These are phyloP conservation scores for Galerina marginata DNA, from an alignment of 768 basidiomycete species.

Conservation along the genomic window DNA sequence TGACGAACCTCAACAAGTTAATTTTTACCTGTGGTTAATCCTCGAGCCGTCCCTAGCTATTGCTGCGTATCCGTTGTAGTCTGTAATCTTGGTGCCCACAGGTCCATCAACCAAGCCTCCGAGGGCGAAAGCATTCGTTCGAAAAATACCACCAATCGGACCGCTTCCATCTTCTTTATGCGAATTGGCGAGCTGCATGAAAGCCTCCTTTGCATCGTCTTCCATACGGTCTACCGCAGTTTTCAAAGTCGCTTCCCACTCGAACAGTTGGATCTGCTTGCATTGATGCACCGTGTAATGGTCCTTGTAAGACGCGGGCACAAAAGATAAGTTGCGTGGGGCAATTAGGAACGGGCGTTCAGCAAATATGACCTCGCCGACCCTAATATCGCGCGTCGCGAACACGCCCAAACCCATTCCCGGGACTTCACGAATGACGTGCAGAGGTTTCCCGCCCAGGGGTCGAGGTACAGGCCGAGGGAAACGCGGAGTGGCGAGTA, in stretches of 20 bases:
- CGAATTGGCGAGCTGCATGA: slow-evolving; percentile 35
- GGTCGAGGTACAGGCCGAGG: too few relatives aligned
- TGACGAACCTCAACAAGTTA: not conserved
- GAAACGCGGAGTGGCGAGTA: too few relatives aligned
- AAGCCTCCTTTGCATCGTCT: slow-evolving; percentile 28
- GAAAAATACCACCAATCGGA: slow-evolving; percentile 27
- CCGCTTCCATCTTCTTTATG: slow-evolving; percentile 36
- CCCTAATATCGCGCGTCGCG: slow-evolving; percentile 29
- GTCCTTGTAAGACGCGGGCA: not conserved
- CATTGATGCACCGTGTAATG: not conserved
- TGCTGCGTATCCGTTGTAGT: slow-evolving; percentile 11
- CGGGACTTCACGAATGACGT: too few relatives aligned
- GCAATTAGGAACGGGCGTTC: slow-evolving; percentile 40
- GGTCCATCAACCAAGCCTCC: not conserved
- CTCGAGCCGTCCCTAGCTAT: slow-evolving; percentile 26
- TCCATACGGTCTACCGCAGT: slow-evolving; percentile 27
- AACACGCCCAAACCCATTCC: slow-evolving; percentile 34
- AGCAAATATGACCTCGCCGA: slow-evolving; percentile 35
- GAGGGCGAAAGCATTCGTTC: slow-evolving; percentile 31
- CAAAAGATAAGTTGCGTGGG: slow-evolving; percentile 11
- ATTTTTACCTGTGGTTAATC: slow-evolving; percentile 30
- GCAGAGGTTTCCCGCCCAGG: too few relatives aligned
- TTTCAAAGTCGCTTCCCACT: slow-evolving; percentile 27
- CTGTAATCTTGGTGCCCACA: not conserved
- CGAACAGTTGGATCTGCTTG: not conserved